Percentiles rank a stretch among this genome's conserved stretches.
Evolutionary conservation across 2,329 filamentous ascomycete species (phyloP).

Genomic region (Penicillium sp.): DNA sequence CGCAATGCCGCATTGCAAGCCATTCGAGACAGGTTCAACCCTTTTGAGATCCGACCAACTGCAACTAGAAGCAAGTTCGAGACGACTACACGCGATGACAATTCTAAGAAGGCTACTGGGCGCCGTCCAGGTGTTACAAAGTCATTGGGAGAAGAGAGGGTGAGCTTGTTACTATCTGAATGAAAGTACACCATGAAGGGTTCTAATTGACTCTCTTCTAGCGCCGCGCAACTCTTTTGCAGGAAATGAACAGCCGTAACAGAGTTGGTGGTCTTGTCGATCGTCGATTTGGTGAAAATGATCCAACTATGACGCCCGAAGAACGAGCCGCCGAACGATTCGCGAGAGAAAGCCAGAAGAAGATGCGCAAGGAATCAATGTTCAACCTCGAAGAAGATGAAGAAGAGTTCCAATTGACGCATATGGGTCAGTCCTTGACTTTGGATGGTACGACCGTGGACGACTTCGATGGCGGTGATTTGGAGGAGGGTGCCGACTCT

Average conservation of each 20-base stretch:
- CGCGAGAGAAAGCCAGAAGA: constrained; percentile 81
- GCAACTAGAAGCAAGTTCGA: constrained; percentile 82
- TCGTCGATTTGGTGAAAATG: constrained; percentile 92
- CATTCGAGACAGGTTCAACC: constrained; percentile 96
- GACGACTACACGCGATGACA: constrained; percentile 69
- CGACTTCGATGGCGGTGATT: constrained; percentile 80
- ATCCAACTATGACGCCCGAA: constrained; percentile 90
- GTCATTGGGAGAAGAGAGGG: constrained; percentile 83
- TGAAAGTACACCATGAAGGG: neutral
- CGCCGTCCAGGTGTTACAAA: constrained; percentile 83
- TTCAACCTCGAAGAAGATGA: constrained; percentile 92
- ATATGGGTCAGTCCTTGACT: constrained; percentile 76
- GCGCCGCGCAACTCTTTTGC: constrained; percentile 81
- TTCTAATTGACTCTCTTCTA: constrained; percentile 42
- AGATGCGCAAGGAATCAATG: constrained; percentile 75
- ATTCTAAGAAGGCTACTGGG: constrained; percentile 57
- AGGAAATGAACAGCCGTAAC: constrained; percentile 86
- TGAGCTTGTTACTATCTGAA: constrained; percentile 47
- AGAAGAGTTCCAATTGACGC: constrained; percentile 74
- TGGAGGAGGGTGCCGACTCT: constrained; percentile 57
- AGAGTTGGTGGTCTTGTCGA: constrained; percentile 93
- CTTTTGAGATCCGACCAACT: constrained; percentile 89
- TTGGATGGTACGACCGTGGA: constrained; percentile 67
- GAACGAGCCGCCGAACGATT: constrained; percentile 92
- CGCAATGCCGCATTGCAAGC: constrained; percentile 77